These are phyloP conservation scores for Leavenworthia alabamica DNA, from an alignment of 345 rosid species.

Conservation along the genomic window DNA sequence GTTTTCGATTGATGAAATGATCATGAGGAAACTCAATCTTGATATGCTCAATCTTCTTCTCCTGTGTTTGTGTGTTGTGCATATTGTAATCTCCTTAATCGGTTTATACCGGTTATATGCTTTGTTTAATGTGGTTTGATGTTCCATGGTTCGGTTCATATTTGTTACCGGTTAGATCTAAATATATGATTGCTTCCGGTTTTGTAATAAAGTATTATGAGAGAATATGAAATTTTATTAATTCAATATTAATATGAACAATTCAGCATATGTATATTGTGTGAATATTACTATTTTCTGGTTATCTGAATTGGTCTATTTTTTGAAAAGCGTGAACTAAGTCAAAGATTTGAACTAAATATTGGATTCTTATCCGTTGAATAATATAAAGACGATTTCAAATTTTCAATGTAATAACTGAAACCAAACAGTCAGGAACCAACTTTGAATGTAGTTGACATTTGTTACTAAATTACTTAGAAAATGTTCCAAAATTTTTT, in stretches of 20 bases:
- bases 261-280: background rate
- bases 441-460: slow-evolving; percentile 12
- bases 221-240: background rate
- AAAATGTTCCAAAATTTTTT: background rate
- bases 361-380: background rate
- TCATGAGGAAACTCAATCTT: too few species aligned
- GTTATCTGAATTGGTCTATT: background rate
- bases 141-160: too few species aligned
- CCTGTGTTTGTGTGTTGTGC: background rate
- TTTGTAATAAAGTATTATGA: background rate
- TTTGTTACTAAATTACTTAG: background rate
- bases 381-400: background rate
- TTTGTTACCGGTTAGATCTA: background rate
- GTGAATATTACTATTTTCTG: background rate
- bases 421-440: background rate
- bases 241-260: background rate
- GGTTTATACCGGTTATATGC: background rate
- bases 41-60: too few species aligned
- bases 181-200: background rate
- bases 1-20: too few species aligned
- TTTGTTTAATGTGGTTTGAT: background rate
- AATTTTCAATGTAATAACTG: background rate
- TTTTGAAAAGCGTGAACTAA: background rate
- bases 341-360: slow-evolving; percentile 8
- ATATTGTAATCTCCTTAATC: background rate